These are phyloP conservation scores for Aspergillus bombycis DNA, from an alignment of 2,329 filamentous ascomycete genomes.

Conservation along the genomic window DNA sequence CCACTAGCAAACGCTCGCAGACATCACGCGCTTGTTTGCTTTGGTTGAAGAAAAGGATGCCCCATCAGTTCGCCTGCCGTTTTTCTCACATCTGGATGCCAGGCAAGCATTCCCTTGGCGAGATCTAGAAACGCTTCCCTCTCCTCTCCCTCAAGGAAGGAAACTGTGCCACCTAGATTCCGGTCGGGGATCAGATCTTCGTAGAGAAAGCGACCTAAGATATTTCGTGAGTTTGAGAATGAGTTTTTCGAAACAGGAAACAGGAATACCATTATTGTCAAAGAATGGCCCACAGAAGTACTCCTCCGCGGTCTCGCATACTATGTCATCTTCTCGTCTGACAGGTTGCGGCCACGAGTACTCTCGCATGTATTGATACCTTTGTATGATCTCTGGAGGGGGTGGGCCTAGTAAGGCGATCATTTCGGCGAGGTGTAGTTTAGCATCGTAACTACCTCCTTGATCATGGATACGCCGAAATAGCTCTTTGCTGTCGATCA, in stretches of 20 bases:
- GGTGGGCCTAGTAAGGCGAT: constrained; percentile 46
- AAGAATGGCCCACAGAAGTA: constrained; percentile 45
- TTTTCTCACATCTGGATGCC: constrained; percentile 33
- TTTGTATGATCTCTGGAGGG: constrained; percentile 38
- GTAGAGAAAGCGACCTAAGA: constrained; percentile 37
- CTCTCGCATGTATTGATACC: constrained; percentile 36
- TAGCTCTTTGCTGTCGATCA: constrained; percentile 41
- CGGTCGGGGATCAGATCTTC: constrained; percentile 37
- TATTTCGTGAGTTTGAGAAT: constrained; percentile 26
- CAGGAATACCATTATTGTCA: constrained; percentile 32
- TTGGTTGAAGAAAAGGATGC: constrained; percentile 36
- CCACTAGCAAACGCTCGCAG: neutral
- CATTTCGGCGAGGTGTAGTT: constrained; percentile 48
- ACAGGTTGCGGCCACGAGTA: constrained; percentile 35
- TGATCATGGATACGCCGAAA: constrained; percentile 40
- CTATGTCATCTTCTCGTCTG: constrained; percentile 29
- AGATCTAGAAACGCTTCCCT: constrained; percentile 36
- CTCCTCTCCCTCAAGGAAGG: constrained; percentile 33
- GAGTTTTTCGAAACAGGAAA: constrained; percentile 18
- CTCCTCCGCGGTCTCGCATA: constrained; percentile 37
- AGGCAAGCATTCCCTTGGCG: constrained; percentile 34
- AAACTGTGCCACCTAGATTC: constrained; percentile 32
- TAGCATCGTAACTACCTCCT: constrained; percentile 40
- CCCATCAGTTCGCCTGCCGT: constrained; percentile 31
- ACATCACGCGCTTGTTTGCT: constrained; percentile 27